Evolutionary conservation across 768 basidiomycete genomes (phyloP).

Genomic region (Suillus subaureus): DNA sequence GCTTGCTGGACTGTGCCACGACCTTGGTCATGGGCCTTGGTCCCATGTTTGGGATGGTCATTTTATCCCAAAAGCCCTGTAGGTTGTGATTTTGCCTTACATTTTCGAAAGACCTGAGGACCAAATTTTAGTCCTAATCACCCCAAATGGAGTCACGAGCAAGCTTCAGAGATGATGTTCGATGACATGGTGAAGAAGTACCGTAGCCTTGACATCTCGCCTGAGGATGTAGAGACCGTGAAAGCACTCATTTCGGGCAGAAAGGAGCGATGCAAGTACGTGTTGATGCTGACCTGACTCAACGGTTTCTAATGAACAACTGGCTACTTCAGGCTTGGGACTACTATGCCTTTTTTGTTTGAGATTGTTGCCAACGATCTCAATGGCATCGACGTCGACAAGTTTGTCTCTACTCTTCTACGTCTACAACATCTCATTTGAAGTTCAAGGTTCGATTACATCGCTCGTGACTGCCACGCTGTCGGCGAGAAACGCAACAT

Average conservation of each 20-base stretch:
- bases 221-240: slow-evolving; percentile 58
- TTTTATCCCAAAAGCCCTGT: slow-evolving; percentile 74
- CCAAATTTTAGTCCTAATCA: not conserved
- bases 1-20: slow-evolving; percentile 81
- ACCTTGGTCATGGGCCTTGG: slow-evolving; percentile 86
- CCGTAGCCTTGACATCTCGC: slow-evolving; percentile 43
- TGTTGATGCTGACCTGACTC: slow-evolving; percentile 7
- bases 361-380: slow-evolving; percentile 83
- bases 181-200: slow-evolving; percentile 65
- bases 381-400: slow-evolving; percentile 88
- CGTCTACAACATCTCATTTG: slow-evolving; percentile 1
- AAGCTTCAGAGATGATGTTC: slow-evolving; percentile 84
- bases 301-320: not conserved
- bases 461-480: slow-evolving; percentile 71
- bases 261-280: slow-evolving; percentile 50
- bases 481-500: slow-evolving; percentile 65
- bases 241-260: slow-evolving; percentile 82
- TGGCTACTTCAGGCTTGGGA: slow-evolving; percentile 21
- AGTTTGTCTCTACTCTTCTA: slow-evolving; percentile 42
- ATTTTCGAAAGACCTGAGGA: not conserved
- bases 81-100: slow-evolving; percentile 25
- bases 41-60: slow-evolving; percentile 80
- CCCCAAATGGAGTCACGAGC: slow-evolving; percentile 69
- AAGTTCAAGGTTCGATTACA: slow-evolving; percentile 72
- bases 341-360: slow-evolving; percentile 75